Conservation (phyloP, 202 grass and related monocot species). For the Bolboschoenoplectus hybrid region DNA sequence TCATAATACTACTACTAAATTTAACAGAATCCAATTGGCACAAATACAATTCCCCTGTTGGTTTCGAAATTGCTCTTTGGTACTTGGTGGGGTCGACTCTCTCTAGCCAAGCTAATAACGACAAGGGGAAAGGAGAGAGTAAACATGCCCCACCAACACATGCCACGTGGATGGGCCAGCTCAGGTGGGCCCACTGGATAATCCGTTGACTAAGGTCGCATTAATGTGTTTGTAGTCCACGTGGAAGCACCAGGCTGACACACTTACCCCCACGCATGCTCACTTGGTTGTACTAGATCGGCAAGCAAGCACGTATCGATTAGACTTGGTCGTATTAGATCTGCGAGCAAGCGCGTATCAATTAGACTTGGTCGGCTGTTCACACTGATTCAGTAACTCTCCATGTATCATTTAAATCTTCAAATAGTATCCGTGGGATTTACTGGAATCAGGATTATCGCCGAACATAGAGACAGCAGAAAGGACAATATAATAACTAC, state of each 20-base stretch:
- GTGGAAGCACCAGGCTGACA: conserved; percentile 1
- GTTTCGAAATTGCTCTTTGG: background rate
- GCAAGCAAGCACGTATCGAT: background rate
- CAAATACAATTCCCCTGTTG: background rate
- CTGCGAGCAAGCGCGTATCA: background rate
- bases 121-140: background rate
- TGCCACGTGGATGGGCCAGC: conserved; percentile 26
- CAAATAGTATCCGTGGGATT: no score
- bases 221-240: conserved; percentile 1
- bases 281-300: background rate
- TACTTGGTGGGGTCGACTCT: background rate
- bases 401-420: no score
- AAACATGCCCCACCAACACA: background rate
- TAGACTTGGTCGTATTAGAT: background rate
- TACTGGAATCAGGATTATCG: no score
- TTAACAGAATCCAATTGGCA: background rate
- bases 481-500: no score
- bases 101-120: background rate
- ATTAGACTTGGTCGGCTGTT: background rate
- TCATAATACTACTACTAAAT: background rate
- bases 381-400: background rate
- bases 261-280: background rate
- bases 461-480: no score
- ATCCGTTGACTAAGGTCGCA: conserved; percentile 16
- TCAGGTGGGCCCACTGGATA: background rate